phyloP scores from a whole-genome alignment of 164 flowering plant species.

The Vitis labrusca region DNA sequence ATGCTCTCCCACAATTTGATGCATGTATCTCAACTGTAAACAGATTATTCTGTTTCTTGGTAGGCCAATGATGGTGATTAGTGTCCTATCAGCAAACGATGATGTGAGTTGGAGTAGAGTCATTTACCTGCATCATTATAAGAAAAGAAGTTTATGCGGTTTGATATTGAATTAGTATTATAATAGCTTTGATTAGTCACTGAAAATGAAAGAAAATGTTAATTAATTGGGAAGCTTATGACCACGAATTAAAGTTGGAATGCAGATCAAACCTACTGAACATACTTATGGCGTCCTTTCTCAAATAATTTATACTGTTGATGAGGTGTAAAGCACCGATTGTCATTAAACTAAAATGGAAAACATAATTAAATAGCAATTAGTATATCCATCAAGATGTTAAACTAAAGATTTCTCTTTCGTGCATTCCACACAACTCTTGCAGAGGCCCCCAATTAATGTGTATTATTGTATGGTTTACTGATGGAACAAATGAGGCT shows the following conservation, averaged over 20 bases:
- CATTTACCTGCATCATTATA: background rate
- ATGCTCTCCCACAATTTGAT: too few relatives aligned
- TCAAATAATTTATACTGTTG: background rate
- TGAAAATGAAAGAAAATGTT: background rate
- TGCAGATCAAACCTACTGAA: background rate
- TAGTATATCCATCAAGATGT: background rate
- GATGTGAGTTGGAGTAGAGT: too few relatives aligned
- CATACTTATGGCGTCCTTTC: background rate
- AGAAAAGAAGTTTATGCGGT: background rate
- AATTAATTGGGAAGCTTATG: background rate
- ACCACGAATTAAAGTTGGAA: background rate
- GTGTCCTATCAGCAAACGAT: too few relatives aligned
- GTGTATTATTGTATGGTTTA: background rate
- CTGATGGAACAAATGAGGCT: background rate
- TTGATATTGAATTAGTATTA: background rate
- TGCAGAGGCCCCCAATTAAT: background rate
- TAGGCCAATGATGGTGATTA: too few relatives aligned
- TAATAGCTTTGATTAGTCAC: background rate
- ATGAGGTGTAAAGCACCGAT: background rate
- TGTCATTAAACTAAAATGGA: background rate
- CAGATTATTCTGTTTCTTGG: too few relatives aligned
- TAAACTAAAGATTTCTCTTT: background rate
- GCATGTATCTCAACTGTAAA: too few relatives aligned
- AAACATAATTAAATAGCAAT: background rate
- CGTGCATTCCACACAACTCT: constrained; percentile 1